These are phyloP conservation scores for Royoungia palumana DNA, from an alignment of 768 basidiomycete species.

Conservation along the genomic window DNA sequence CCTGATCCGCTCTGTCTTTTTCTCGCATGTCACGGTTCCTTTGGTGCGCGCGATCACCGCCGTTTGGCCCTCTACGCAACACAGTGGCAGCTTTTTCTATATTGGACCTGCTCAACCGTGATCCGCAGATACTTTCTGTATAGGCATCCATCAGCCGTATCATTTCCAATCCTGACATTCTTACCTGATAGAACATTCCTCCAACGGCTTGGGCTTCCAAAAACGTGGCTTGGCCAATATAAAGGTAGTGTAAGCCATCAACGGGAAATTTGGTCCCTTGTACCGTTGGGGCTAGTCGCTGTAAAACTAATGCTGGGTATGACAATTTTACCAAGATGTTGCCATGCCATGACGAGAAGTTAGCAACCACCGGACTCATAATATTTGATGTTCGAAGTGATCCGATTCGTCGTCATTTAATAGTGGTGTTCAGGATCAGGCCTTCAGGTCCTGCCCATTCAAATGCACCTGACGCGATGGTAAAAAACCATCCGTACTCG, in stretches of 20 bases:
- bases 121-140: conserved; percentile 56
- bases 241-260: conserved; percentile 40
- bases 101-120: conserved; percentile 47
- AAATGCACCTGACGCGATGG: conserved; percentile 44
- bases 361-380: conserved; percentile 20
- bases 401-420: conserved; percentile 28
- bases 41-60: conserved; percentile 34
- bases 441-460: conserved; percentile 59
- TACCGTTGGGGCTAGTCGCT: conserved; percentile 17
- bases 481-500: conserved; percentile 37
- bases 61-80: conserved; percentile 9
- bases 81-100: conserved; percentile 36
- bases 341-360: conserved; percentile 38
- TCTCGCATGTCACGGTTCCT: conserved; percentile 46
- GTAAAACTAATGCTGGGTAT: conserved; percentile 48
- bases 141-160: conserved; percentile 54
- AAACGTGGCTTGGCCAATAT: conserved; percentile 50
- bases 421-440: conserved; percentile 62
- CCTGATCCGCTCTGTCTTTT: conserved; percentile 48
- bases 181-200: conserved; percentile 30
- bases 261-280: conserved; percentile 13
- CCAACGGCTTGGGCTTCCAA: conserved; percentile 41
- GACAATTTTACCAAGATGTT: conserved; percentile 42
- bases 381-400: conserved; percentile 15
- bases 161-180: conserved; percentile 25